phyloP scores from a whole-genome alignment of 257 asterid genomes.

The Ilex asprella region DNA sequence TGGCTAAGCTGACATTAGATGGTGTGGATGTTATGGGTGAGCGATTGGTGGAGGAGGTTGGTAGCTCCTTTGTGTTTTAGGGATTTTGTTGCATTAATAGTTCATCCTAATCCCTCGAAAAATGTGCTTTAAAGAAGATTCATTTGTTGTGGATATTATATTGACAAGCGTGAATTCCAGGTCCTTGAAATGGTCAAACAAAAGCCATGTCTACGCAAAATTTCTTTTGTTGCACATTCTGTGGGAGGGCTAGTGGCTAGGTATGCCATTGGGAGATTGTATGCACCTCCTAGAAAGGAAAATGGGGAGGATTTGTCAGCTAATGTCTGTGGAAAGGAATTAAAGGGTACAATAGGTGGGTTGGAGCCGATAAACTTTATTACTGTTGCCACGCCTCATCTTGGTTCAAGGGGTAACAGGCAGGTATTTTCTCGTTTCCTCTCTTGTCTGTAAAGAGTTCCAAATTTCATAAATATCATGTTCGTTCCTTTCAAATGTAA shows the following conservation, averaged over 20 bases:
- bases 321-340: constrained; percentile 30
- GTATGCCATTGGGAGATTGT: constrained; percentile 81
- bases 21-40: constrained; percentile 99
- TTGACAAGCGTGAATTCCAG: constrained; percentile 33
- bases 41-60: constrained; percentile 86
- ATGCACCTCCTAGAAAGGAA: constrained; percentile 40
- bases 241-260: constrained; percentile 99
- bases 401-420: constrained; percentile 95
- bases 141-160: constrained; percentile 3
- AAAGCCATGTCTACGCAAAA: constrained; percentile 63
- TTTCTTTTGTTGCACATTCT: constrained; percentile 94
- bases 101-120: constrained; percentile 7
- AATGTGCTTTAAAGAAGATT: neutral
- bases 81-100: constrained; percentile 7
- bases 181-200: constrained; percentile 68
- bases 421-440: constrained; percentile 47
- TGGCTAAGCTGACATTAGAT: constrained; percentile 67
- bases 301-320: constrained; percentile 34
- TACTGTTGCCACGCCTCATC: constrained; percentile 97
- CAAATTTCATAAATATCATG: no score
- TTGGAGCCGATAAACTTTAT: constrained; percentile 80
- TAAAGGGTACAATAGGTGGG: constrained; percentile 72
- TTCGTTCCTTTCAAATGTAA: neutral
- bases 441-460: no score
- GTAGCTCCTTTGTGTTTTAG: neutral